Base-by-base conservation (phyloP, 1,284 basidiomycete genomes). In the Heterobasidion occidentale region DNA sequence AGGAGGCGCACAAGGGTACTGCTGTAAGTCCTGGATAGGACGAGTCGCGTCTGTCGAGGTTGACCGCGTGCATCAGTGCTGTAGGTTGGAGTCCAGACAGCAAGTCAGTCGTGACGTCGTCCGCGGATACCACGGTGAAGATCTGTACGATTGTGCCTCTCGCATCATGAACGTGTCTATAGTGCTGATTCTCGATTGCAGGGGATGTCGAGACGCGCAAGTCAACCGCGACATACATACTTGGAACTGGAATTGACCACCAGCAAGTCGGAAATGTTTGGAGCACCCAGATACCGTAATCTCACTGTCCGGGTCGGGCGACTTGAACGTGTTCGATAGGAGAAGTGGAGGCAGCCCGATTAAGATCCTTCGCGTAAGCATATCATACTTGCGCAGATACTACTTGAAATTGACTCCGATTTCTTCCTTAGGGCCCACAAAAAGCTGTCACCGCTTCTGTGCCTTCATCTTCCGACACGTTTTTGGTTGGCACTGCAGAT, bases 241-340 rank as follows among this genome's bases (percentile, higher is more conserved):
- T 94, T 36, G 92, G 91, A 11, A 72, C 81, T 49, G 86, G 83
- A 11, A 71, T 94, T 35, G 71, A 76, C 47, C 71, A 86, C 61
- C 93, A 96, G 67, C 96, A 98, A 74, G 85, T 95, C 51, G 96
- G 96, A 44, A 91, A 91, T 62, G 83, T 86, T 15, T 97, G 90
- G 83, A 88, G 81, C 59, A 81, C 80, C 79, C 83, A 46, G 78
- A 79, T 51, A 81, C 83, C 55, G 82, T 98, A 56, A 86, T 94
- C 38, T 95, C 94, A 3, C 75, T 98, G 45, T 93, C 92, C 2
- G 76, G 97, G 63, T 84, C 83, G 0, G 95, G 96, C 15, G 81
- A 84, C 55, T 77, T 99, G 55, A 94, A 90, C 65, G 68, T 97
- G 17, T 86, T 96, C 67, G 95, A 98, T 69, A 81, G 83, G 17